A percentile compares a stretch with the other conserved stretches of the same genome.
These are phyloP conservation scores for Suillus tomentosus DNA, from an alignment of 768 basidiomycete genomes.

Conservation along the genomic window DNA sequence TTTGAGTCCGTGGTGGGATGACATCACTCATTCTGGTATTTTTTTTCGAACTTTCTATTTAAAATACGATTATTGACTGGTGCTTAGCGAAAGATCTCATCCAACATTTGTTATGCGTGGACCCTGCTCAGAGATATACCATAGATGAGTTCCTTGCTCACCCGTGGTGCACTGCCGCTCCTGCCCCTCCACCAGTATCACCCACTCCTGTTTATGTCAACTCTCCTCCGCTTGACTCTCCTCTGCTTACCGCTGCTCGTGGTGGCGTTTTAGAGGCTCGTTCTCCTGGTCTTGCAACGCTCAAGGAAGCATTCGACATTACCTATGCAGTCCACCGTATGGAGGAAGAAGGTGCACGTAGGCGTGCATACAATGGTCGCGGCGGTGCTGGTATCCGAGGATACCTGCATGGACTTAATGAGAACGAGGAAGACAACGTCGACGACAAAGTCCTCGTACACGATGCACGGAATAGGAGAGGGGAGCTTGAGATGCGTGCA, in stretches of 20 bases:
- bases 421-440: slow-evolving; percentile 78
- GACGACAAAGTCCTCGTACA: slow-evolving; percentile 53
- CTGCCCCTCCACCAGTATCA: slow-evolving; percentile 56
- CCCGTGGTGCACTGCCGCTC: slow-evolving; percentile 85
- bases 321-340: slow-evolving; percentile 99
- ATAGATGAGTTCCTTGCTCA: slow-evolving; percentile 98
- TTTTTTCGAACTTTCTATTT: neutral
- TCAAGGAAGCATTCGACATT: slow-evolving; percentile 98
- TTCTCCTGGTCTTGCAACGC: slow-evolving; percentile 88
- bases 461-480: slow-evolving; percentile 44
- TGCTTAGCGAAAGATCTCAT: slow-evolving; percentile 91
- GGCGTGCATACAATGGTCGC: slow-evolving; percentile 77
- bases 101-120: slow-evolving; percentile 91
- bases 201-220: slow-evolving; percentile 62
- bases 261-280: slow-evolving; percentile 77
- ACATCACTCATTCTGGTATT: slow-evolving; percentile 80
- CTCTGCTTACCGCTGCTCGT: slow-evolving; percentile 78
- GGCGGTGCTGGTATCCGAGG: slow-evolving; percentile 78
- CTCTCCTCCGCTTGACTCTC: slow-evolving; percentile 74
- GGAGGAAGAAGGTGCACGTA: slow-evolving; percentile 95
- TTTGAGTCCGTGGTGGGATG: slow-evolving; percentile 99
- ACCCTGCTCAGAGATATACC: slow-evolving; percentile 93
- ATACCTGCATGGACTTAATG: slow-evolving; percentile 85
- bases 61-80: slow-evolving; percentile 18
- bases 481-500: slow-evolving; percentile 30